Percentiles rank a stretch among this genome's conserved stretches.
These are phyloP conservation scores for Sicyos baderoa DNA, from an alignment of 306 rosid species.

Conservation along the genomic window DNA sequence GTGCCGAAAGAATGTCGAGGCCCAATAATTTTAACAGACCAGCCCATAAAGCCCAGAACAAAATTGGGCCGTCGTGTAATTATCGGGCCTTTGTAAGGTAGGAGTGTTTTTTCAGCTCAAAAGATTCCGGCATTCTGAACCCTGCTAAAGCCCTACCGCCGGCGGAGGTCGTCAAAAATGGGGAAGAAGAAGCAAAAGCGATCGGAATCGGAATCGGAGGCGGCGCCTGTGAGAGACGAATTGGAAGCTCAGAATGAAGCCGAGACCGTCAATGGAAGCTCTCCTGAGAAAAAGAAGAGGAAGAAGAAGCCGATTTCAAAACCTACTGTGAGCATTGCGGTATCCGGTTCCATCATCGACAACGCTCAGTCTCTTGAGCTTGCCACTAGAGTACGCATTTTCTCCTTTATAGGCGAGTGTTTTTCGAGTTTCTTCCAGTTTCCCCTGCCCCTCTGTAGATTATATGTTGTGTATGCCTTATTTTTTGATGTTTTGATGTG, in stretches of 20 bases:
- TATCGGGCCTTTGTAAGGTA: too few relatives aligned
- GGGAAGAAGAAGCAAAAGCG: constrained; percentile 63
- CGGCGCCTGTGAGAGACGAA: constrained; percentile 11
- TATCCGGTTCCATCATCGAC: constrained; percentile 84
- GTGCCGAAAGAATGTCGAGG: too few relatives aligned
- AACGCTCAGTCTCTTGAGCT: constrained; percentile 81
- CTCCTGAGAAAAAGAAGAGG: background rate
- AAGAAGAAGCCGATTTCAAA: constrained; percentile 29
- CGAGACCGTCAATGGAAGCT: constrained; percentile 26
- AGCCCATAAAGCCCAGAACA: too few relatives aligned
- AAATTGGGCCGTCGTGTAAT: too few relatives aligned
- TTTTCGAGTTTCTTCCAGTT: background rate
- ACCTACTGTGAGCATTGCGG: constrained; percentile 68
- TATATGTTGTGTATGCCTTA: background rate
- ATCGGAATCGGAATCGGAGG: constrained; percentile 23
- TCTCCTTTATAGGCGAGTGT: too few relatives aligned
- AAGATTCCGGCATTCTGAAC: constrained; percentile 35
- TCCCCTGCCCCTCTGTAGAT: background rate
- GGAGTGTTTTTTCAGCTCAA: too few relatives aligned
- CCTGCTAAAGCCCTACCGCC: constrained; percentile 13
- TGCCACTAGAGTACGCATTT: constrained; percentile 60
- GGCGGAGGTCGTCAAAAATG: constrained; percentile 29
- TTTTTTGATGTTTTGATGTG: too few relatives aligned
- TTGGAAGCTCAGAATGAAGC: constrained; percentile 13
- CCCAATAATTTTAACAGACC: too few relatives aligned